Base-by-base conservation (phyloP, 768 basidiomycete genomes). In the Termitomyces bulborhizus region DNA sequence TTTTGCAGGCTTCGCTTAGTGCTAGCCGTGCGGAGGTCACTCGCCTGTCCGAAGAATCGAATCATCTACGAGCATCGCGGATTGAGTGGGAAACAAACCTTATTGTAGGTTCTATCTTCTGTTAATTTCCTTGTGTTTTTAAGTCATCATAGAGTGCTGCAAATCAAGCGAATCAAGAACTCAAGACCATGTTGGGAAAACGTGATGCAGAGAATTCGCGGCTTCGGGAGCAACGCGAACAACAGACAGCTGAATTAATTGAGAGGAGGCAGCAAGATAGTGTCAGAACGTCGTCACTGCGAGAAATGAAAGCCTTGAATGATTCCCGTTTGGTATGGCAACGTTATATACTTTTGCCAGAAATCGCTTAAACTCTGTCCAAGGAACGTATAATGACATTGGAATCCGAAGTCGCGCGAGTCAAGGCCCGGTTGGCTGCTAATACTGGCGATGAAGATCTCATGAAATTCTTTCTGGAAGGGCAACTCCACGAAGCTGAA, bases 401-500 rank as follows among this genome's bases (percentile, higher is more conserved):
- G 26, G 73, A 83, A 57, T 86, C 86, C 1, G 93, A 98, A 67
- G 72, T 88, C 11, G 76, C 73, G 41, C 78, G 93, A 24, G 75
- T 88, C 59, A 90, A 88, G 67, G 78, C 86, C 15, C 80, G 81
- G 31, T 72, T 95, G n/a, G 93, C 90, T 18, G 90, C 91, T 0
- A 71, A 83, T 27, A 75, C 80, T 1, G 84, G 86, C 6, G 78
- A 88, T 24, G 82, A 84, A 57, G 87, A 92, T 47, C 73, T 93
- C 34, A 76, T 94, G 68, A 70, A 71, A 4, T 91, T 92, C 66
- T 78, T 95, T 59, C 72, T 84, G 51, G 74, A 74, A 44, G 82
- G 78, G 18, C 75, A 79, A 43, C 71, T 77, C 5, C 80, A 82
- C 16, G 78, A 84, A 54, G 64, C 68, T 1, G 69, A 73, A 12